Conservation (phyloP, 257 asterid genomes). For the Rubia yunnanensis region DNA sequence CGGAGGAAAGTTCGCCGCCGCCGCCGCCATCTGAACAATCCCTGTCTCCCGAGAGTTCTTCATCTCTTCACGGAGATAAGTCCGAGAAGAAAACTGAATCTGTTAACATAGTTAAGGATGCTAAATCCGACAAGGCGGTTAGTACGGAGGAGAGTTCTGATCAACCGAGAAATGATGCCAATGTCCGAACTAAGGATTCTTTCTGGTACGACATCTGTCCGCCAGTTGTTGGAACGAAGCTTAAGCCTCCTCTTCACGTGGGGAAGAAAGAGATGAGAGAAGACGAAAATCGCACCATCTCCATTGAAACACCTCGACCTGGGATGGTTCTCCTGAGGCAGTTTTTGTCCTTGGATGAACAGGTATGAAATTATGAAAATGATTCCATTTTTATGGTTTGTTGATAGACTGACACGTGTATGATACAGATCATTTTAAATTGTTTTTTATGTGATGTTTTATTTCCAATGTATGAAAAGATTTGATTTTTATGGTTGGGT, state of each 20-base stretch:
- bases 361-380: slow-evolving; percentile 41
- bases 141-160: slow-evolving; percentile 19
- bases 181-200: slow-evolving; percentile 15
- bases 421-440: too few relatives aligned
- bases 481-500: neutral
- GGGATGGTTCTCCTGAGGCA: slow-evolving; percentile 72
- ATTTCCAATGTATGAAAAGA: neutral
- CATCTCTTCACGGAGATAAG: neutral
- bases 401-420: too few relatives aligned
- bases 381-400: too few relatives aligned
- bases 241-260: slow-evolving; percentile 33
- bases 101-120: neutral
- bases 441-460: neutral
- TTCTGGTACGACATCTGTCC: slow-evolving; percentile 49
- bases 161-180: slow-evolving; percentile 16
- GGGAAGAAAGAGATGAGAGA: slow-evolving; percentile 41
- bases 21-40: too few relatives aligned
- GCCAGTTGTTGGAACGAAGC: slow-evolving; percentile 21
- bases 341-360: slow-evolving; percentile 42
- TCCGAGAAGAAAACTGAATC: neutral
- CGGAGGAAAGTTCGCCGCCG: too few relatives aligned
- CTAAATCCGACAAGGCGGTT: slow-evolving; percentile 9
- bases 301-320: slow-evolving; percentile 31
- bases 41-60: neutral
- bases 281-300: slow-evolving; percentile 26